Base-by-base conservation (phyloP, 306 rosid genomes). In the Quercus alba region DNA sequence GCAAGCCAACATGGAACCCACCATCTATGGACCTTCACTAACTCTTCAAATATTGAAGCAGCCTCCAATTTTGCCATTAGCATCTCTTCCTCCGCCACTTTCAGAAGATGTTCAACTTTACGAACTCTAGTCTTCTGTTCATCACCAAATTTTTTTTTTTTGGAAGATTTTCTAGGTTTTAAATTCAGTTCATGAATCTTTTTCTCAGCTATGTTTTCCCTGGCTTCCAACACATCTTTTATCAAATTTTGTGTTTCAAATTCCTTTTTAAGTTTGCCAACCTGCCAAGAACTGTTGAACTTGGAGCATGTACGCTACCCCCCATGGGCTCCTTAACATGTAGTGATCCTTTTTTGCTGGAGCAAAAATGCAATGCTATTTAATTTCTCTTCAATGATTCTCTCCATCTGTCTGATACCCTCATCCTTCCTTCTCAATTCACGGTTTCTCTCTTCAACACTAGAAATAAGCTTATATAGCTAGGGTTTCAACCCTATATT, bases 161-260 rank as follows among this genome's bases (percentile, higher is more conserved):
- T 0, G 26, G 26, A 25, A 25, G 26, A 25, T 25, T 25, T 25
- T 25, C 26, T 25, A 25, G 26, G 26, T 25, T 25, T 25, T 25
- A 25, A 25, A 25, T 25, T 25, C 26, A 25, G 26, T 25, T 25
- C 26, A 1, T 25, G 26, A 25, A 25, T 25, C 26, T 25, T 25
- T 25, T 25, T 25, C 26, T 25, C 26, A 55, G 72, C 66, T 21
- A 68, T 7, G n/a, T 44, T 70, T 51, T 63, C 85, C 21, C 63
- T 78, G 69, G 75, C 72, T 73, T 77, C 84, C 57, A 76, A 75
- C 75, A 49, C 78, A 75, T 78, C 62, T 67, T 73, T 79, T 66
- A 21, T 75, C 77, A 7, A 20, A 55, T 75, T 69, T 55, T 79
- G 79, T 57, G 66, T 68, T 54, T 57, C 30, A 18, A 85, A 64